Evolutionary conservation across 768 basidiomycete genomes (phyloP).

Genomic region (Coprinopsis sp.): DNA sequence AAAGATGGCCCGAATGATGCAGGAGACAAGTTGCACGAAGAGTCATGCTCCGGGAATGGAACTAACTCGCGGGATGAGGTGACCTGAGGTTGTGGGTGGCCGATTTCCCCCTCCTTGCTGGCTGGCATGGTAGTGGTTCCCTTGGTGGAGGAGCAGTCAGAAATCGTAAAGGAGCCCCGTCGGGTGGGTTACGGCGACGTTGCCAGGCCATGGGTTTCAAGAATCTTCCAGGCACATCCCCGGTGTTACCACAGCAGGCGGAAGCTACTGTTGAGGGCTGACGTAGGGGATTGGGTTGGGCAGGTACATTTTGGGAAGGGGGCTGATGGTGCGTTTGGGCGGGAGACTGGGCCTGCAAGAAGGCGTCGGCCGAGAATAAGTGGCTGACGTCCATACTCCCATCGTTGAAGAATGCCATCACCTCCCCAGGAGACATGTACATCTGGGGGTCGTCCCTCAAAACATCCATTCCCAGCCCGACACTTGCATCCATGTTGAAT

Average conservation of each 20-base stretch:
- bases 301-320: conserved; percentile 6
- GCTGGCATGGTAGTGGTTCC: too few species aligned
- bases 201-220: conserved; percentile 33
- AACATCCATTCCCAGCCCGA: conserved; percentile 40
- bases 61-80: too few species aligned
- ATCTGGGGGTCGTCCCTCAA: conserved; percentile 41
- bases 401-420: conserved; percentile 59
- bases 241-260: conserved; percentile 6
- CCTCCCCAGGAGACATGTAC: conserved; percentile 56
- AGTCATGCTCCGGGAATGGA: too few species aligned
- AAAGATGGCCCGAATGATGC: neutral
- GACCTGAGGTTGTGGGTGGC: too few species aligned
- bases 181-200: conserved; percentile 29
- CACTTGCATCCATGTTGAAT: conserved; percentile 32
- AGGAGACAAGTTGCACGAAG: neutral
- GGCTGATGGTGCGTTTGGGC: conserved; percentile 14
- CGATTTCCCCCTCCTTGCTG: too few species aligned
- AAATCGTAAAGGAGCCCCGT: neutral
- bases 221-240: conserved; percentile 18
- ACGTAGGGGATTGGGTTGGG: neutral
- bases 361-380: conserved; percentile 25
- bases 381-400: conserved; percentile 35
- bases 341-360: conserved; percentile 7
- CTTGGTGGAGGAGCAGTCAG: neutral
- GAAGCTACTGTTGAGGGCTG: neutral